Conservation (phyloP, 805 yeast genomes). For the Barnettozyma siamensis region DNA sequence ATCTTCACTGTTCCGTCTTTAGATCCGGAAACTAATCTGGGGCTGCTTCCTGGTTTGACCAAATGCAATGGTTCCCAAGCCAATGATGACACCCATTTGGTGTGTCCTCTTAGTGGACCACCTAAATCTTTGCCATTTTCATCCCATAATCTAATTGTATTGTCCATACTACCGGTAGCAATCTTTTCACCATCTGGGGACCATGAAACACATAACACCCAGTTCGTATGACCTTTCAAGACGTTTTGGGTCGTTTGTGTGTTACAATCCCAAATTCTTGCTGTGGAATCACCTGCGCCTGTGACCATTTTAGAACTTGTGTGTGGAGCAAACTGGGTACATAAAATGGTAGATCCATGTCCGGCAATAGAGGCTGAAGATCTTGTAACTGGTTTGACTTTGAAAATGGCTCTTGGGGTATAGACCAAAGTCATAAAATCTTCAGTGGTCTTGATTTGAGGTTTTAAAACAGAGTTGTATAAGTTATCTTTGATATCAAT, state of each 20-base stretch:
- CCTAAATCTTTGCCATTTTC: conserved; percentile 70
- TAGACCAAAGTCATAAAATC: conserved; percentile 86
- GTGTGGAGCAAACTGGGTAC: conserved; percentile 91
- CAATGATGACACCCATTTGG: conserved; percentile 83
- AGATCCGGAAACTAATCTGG: conserved; percentile 79
- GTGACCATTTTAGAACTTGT: conserved; percentile 82
- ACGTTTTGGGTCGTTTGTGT: conserved; percentile 88
- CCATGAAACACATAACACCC: conserved; percentile 91
- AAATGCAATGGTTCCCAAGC: conserved; percentile 94
- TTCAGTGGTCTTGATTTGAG: conserved; percentile 84
- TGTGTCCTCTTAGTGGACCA: conserved; percentile 70
- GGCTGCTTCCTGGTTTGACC: conserved; percentile 55
- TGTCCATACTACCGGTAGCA: conserved; percentile 97
- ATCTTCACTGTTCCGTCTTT: conserved; percentile 86
- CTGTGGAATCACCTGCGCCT: conserved; percentile 95
- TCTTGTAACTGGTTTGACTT: conserved; percentile 85
- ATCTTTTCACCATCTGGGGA: conserved; percentile 86
- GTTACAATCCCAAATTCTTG: conserved; percentile 94
- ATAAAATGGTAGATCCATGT: conserved; percentile 88
- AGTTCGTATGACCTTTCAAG: conserved; percentile 77
- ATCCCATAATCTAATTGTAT: conserved; percentile 85
- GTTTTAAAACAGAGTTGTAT: conserved; percentile 76
- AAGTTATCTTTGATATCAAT: conserved; percentile 75
- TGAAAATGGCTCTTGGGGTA: conserved; percentile 93
- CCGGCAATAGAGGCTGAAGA: conserved; percentile 92